Evolutionary conservation across 2,329 filamentous ascomycete species (phyloP).

Genomic region (Rhytidhysteron rufulum): DNA sequence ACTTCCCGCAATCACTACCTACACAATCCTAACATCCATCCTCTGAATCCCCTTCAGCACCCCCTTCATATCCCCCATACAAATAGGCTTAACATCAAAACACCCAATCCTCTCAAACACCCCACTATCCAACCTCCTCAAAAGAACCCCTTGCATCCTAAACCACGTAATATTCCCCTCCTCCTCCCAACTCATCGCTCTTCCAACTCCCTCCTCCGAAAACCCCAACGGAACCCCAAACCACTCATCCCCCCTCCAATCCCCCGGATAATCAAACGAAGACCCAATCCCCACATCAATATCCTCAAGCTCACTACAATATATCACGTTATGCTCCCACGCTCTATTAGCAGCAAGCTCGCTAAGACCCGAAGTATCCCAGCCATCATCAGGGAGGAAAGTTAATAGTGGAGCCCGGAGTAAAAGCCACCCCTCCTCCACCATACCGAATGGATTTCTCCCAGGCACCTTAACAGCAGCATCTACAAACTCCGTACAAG

Average conservation of each 20-base stretch:
- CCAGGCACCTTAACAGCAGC: background rate
- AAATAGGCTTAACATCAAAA: background rate
- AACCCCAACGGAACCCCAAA: background rate
- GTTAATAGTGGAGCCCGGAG: background rate
- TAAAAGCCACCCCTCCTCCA: background rate
- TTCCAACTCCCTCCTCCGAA: background rate
- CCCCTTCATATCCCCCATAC: background rate
- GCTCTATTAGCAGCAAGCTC: background rate
- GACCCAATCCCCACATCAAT: background rate
- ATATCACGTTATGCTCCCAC: background rate
- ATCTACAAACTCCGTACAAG: background rate
- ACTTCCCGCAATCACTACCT: too few species aligned
- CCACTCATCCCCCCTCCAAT: background rate
- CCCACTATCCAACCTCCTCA: background rate
- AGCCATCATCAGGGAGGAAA: background rate
- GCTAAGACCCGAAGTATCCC: background rate
- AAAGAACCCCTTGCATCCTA: background rate
- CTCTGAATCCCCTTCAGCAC: background rate
- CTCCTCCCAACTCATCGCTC: background rate
- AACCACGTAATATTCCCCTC: background rate
- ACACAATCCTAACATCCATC: background rate
- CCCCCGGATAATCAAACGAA: constrained; percentile 1
- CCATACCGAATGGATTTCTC: background rate
- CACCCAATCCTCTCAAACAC: background rate
- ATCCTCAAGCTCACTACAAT: background rate